phyloP scores from a whole-genome alignment of 192 early-diverging fungal genomes.

The Thamnidium elegans region DNA sequence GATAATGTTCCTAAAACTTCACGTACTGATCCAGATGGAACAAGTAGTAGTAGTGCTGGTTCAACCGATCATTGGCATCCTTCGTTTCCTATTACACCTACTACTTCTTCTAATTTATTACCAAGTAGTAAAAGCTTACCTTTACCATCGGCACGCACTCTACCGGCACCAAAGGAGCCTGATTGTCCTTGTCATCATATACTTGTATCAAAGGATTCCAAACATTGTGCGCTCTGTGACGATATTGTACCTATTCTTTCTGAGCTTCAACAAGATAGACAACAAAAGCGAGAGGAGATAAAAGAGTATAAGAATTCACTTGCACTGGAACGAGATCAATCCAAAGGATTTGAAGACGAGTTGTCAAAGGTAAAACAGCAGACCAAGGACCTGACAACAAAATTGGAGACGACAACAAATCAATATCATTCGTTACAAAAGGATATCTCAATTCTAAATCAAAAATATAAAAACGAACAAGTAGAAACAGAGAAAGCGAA shows the following conservation, averaged over 20 bases:
- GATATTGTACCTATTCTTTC: conserved; percentile 25
- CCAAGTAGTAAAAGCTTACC: conserved; percentile 11
- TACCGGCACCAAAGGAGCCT: not conserved
- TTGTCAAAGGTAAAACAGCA: not conserved
- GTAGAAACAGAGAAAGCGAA: conserved; percentile 80
- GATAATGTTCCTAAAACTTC: conserved; percentile 37
- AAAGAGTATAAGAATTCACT: conserved; percentile 1
- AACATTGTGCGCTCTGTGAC: conserved; percentile 30
- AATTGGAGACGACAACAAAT: conserved; percentile 66
- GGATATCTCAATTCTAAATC: conserved; percentile 68
- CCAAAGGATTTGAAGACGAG: not conserved
- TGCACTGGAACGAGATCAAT: not conserved
- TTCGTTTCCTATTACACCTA: not conserved
- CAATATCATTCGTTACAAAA: conserved; percentile 55
- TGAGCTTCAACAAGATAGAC: conserved; percentile 23
- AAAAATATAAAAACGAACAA: conserved; percentile 79
- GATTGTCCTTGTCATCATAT: conserved; percentile 35
- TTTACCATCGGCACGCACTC: not conserved
- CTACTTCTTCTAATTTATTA: not conserved
- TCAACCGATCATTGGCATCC: not conserved
- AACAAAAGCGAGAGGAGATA: conserved; percentile 15
- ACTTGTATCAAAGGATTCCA: conserved; percentile 21
- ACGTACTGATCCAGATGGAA: not conserved
- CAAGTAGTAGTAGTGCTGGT: not conserved
- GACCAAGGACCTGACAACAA: conserved; percentile 48